Evolutionary conservation across 257 asterid genomes (phyloP).

Genomic region (Gentiana macrophylla): DNA sequence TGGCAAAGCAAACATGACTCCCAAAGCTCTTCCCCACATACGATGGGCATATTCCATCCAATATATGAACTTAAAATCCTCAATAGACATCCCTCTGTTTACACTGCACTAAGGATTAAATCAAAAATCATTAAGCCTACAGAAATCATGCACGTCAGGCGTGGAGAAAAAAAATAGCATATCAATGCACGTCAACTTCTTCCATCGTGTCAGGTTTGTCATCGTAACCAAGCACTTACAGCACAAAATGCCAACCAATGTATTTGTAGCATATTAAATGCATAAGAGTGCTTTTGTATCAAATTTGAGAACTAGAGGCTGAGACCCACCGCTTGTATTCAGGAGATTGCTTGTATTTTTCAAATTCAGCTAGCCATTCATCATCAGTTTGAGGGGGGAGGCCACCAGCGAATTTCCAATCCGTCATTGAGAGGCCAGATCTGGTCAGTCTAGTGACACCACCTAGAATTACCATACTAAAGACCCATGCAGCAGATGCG

Average conservation of each 20-base stretch:
- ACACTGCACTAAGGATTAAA: slow-evolving; percentile 34
- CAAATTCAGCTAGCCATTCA: slow-evolving; percentile 78
- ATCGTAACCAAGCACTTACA: neutral
- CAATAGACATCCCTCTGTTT: slow-evolving; percentile 77
- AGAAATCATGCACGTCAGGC: neutral
- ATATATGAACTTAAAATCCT: slow-evolving; percentile 90
- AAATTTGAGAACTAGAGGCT: neutral
- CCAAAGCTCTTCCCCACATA: slow-evolving; percentile 98
- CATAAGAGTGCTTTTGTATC: neutral
- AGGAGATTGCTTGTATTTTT: slow-evolving; percentile 88
- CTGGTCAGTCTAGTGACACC: slow-evolving; percentile 87
- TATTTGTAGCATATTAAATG: neutral
- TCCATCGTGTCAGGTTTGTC: neutral
- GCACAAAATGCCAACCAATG: neutral
- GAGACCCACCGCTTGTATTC: slow-evolving; percentile 69
- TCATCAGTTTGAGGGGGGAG: slow-evolving; percentile 88
- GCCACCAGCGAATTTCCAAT: slow-evolving; percentile 89
- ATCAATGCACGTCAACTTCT: neutral
- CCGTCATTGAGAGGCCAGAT: slow-evolving; percentile 98
- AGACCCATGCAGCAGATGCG: slow-evolving; percentile 89
- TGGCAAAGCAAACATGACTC: slow-evolving; percentile 91
- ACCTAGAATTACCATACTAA: slow-evolving; percentile 94
- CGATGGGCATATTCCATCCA: slow-evolving; percentile 99
- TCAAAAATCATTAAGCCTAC: neutral
- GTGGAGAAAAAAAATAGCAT: neutral